Base-by-base conservation (phyloP, 805 yeast genomes). In the Saccharomycopsis oosterbeekiorum region DNA sequence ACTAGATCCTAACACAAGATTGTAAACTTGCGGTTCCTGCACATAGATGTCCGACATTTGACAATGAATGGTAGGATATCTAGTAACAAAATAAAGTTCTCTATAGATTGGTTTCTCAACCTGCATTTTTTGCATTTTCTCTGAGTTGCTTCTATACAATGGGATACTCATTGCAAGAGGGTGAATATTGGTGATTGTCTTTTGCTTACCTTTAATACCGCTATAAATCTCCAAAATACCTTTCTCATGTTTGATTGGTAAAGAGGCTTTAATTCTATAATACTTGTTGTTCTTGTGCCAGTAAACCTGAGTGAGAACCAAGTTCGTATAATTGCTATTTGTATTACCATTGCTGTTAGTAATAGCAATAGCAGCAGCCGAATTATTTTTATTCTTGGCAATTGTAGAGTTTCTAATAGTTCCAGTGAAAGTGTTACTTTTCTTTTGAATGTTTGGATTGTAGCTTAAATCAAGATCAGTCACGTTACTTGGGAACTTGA, bases 211-310 rank as follows among this genome's bases (percentile, higher is more conserved):
- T 67, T 82, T 80, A 56, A 76, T 71, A 8, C 91, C 92, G 0
- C 89, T 85, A 68, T 84, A 92, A 10, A 93, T 79, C 65, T 86
- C 86, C 58, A 92, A 74, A 21, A 84, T 84, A 0, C 97, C 98
- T 55, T 84, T 79, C 0, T 80, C 71, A 51, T 80, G 82, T n/a
- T 78, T 79, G 5, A 82, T 82, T 0, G 98, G 97, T 55, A 94
- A 72, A 12, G 84, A 76, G 0, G 96, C 94, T 71, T 94, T 94
- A 62, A 94, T 77, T 55, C 90, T 82, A 61, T 88, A 92, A 55
- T 80, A 76, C 63, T 97, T 79, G 58, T 77, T 77, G 36, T 79
- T 78, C 63, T 82, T 82, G 56, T 79, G 78, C 88, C 94, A 88
- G 67, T 81, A 84, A 1, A 86, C 74, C 75, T 94, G 99, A n/a